These are phyloP conservation scores for Talaromyces funiculosus DNA, from an alignment of 2,329 filamentous ascomycete species.

Conservation along the genomic window DNA sequence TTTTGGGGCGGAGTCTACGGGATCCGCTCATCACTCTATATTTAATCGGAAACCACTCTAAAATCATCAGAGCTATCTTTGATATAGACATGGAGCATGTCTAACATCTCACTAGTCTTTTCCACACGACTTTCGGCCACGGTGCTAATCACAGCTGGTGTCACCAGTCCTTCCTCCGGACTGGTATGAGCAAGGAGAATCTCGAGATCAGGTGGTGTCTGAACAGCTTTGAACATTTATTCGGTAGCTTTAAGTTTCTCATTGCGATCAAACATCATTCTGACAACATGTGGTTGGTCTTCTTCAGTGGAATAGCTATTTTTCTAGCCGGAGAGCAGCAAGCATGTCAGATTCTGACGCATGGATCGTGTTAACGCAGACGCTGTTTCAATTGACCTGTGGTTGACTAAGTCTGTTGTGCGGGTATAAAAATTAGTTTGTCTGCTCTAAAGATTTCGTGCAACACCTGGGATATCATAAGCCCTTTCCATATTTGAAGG, in stretches of 20 bases:
- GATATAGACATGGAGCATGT: neutral
- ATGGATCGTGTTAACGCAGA: too few species aligned
- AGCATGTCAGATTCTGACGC: neutral
- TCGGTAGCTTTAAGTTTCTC: neutral
- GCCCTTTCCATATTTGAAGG: too few species aligned
- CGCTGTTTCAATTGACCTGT: too few species aligned
- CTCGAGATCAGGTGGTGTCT: neutral
- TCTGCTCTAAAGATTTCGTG: too few species aligned
- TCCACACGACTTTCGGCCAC: neutral
- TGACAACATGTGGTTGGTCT: neutral
- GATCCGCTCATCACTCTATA: too few species aligned
- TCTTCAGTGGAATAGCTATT: neutral
- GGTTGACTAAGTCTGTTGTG: too few species aligned
- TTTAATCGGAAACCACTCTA: too few species aligned
- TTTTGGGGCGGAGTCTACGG: too few species aligned
- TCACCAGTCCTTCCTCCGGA: neutral
- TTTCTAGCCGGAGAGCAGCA: neutral
- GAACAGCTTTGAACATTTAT: neutral
- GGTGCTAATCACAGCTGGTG: neutral
- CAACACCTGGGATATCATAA: too few species aligned
- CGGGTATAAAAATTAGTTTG: too few species aligned
- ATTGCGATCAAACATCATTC: neutral
- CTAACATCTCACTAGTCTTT: neutral
- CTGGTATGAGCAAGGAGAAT: neutral
- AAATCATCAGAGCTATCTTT: too few species aligned